Conservation (phyloP, 345 rosid species). For the Brassica napus region Da-Ae NC_063452.1:541001-541500, state of each 20-base stretch:
- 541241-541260: conserved; percentile 42
- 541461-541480: conserved; percentile 85
- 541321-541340: conserved; percentile 99
- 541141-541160: conserved; percentile 66
- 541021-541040: conserved; percentile 42
- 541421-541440: conserved; percentile 51
- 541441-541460: conserved; percentile 58
- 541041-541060: conserved; percentile 11
- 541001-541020: conserved; percentile 86
- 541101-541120: conserved; percentile 73
- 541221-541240: conserved; percentile 43
- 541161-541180: conserved; percentile 73
- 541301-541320: conserved; percentile 73
- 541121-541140: conserved; percentile 45
- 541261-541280: conserved; percentile 38
- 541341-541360: conserved; percentile 69
- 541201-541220: conserved; percentile 34
- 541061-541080: not conserved
- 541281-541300: conserved; percentile 38
- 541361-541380: conserved; percentile 44
- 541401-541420: conserved; percentile 40
- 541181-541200: conserved; percentile 53
- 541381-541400: conserved; percentile 41
- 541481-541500: conserved; percentile 64
- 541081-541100: conserved; percentile 5